Evolutionary conservation across 1,284 basidiomycete species (phyloP).

Genomic region (Schizophyllum amplum): DNA sequence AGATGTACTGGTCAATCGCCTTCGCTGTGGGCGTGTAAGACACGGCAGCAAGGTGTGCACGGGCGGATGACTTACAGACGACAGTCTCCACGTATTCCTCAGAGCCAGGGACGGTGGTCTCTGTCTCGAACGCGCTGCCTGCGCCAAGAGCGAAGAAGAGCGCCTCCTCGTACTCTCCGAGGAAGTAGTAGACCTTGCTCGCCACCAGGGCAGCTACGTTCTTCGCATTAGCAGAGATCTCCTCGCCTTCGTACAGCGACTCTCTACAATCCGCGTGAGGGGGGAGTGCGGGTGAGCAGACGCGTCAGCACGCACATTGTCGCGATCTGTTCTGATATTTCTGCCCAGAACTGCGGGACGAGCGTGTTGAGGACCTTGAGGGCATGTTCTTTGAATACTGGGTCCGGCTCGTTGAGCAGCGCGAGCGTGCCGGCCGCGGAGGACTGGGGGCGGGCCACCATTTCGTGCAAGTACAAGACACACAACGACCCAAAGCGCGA

Average conservation of each 20-base stretch:
- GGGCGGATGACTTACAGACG: conserved; percentile 72
- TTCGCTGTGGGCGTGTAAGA: conserved; percentile 50
- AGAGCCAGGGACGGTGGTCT: conserved; percentile 50
- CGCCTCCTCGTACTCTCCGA: conserved; percentile 90
- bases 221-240: conserved; percentile 64
- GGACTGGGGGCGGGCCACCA: conserved; percentile 63
- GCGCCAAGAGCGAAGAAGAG: conserved; percentile 88
- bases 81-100: conserved; percentile 93
- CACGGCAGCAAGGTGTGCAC: conserved; percentile 5
- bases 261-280: conserved; percentile 63
- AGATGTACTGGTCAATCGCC: conserved; percentile 89
- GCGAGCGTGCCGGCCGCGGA: conserved; percentile 87
- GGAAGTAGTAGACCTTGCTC: conserved; percentile 94
- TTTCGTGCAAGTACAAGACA: conserved; percentile 28
- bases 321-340: conserved; percentile 91
- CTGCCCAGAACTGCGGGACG: conserved; percentile 93
- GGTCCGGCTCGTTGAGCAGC: conserved; percentile 81
- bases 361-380: conserved; percentile 75
- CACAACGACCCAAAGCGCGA: neutral
- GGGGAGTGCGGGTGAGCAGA: neutral
- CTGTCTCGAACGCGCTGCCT: conserved; percentile 77
- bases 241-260: conserved; percentile 77
- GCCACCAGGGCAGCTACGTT: conserved; percentile 82
- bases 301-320: conserved; percentile 55
- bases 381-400: conserved; percentile 83